Percentiles rank a stretch among this genome's conserved stretches.
Evolutionary conservation across 73 alveolate species (phyloP).

Genomic region (Paramecium tetraurelia): DNA sequence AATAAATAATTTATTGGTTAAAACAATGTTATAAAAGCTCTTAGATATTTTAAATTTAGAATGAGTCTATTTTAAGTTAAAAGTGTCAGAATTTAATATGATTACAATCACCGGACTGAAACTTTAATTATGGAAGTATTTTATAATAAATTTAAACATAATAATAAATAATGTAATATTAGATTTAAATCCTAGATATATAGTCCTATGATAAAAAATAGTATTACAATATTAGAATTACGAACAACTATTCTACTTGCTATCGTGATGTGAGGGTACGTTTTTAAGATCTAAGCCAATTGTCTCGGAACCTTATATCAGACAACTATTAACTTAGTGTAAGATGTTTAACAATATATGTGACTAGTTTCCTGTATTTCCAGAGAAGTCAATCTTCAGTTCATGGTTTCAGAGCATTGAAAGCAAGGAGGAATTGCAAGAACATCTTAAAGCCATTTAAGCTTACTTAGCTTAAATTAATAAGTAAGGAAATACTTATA

Average conservation of each 20-base stretch:
- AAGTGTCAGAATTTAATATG: not conserved
- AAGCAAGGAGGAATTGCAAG: not conserved
- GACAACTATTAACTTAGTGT: not conserved
- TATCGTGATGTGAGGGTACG: constrained; percentile 24
- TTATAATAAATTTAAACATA: not conserved
- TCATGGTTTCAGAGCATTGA: not conserved
- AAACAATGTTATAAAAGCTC: too few species aligned
- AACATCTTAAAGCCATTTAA: not conserved
- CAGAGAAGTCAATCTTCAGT: constrained; percentile 17
- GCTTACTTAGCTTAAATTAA: not conserved
- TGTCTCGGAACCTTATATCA: not conserved
- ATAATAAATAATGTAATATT: not conserved
- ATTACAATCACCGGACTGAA: not conserved
- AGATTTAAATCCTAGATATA: not conserved
- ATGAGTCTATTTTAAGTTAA: not conserved
- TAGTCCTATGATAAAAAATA: not conserved
- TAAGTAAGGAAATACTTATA: not conserved
- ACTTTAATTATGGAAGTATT: not conserved
- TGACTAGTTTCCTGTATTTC: not conserved
- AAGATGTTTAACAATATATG: not conserved
- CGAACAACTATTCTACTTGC: not conserved
- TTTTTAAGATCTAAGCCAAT: not conserved
- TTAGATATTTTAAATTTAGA: too few species aligned
- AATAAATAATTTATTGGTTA: too few species aligned
- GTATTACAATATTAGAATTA: not conserved